Evolutionary conservation across 495 filamentous ascomycete genomes (phyloP), one percentile per base, ranked within the genome.

Genomic region (Penicillium canariense): DNA sequence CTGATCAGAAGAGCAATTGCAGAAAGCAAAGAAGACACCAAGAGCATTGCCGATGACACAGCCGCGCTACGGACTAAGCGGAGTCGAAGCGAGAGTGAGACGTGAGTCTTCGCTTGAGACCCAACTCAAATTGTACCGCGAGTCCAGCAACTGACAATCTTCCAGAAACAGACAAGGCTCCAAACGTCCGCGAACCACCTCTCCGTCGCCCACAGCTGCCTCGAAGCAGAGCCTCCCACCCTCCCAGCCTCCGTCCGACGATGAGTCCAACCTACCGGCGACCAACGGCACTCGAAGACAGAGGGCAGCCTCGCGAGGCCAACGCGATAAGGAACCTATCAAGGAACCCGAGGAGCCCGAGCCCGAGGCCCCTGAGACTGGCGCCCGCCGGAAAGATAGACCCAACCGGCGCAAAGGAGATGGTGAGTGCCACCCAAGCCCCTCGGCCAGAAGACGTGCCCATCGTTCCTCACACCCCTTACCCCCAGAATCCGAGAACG

Each of bases 71-170:
- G 87, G 47, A 80, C 84, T 8, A 97, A 97, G 70, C 79, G 94
- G 63, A 89, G 84, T 47, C 82, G 94, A 61, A 95, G 92, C 66
- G 91, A 93, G 53, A 95, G 90, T 62, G 91, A 97, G 78, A 88
- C 92, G 94, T 97, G 77, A 68, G 89, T 80, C 46, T 39, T 15
- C 42, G 36, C 52, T 39, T 30, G 43, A 46, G 22, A 42, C 50
- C 30, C 15, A 46, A 25, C 11, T 3, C 9, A 14, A 51, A 49
- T 54, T 25, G 54, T 52, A 44, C 48, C 8, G 25, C 6, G 48
- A 35, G 48, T 56, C 46, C 23, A 5, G 14, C 51, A 25, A 40
- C 65, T 73, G 58, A 73, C 56, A 53, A 34, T 53, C 27, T 50
- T 36, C n/a, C 60, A 85, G 82, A 22, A 72, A 71, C 48, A 84